phyloP scores from a whole-genome alignment of 345 rosid genomes.

The Psidium guajava region DNA sequence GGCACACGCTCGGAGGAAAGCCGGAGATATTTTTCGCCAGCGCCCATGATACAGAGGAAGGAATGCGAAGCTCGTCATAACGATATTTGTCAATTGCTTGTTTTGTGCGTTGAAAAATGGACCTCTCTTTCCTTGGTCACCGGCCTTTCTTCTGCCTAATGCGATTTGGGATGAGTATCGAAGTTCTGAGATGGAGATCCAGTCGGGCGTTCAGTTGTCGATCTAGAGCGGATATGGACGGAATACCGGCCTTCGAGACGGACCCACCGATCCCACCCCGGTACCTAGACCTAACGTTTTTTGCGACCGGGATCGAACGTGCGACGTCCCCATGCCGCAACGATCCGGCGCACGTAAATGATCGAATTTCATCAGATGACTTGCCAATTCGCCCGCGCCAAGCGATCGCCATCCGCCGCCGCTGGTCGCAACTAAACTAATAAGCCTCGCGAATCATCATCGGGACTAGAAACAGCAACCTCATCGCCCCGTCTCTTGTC shows the following conservation, averaged over 20 bases:
- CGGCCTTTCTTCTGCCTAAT: background rate
- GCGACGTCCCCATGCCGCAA: background rate
- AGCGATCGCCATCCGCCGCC: background rate
- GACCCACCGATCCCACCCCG: background rate
- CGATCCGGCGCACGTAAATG: background rate
- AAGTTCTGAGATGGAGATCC: background rate
- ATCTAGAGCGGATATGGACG: background rate
- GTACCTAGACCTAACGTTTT: background rate
- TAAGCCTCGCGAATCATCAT: background rate
- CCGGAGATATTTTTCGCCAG: rapidly evolving
- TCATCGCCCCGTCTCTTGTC: background rate
- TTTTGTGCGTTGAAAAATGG: background rate
- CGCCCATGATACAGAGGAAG: background rate
- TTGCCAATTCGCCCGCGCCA: background rate
- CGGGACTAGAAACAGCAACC: background rate
- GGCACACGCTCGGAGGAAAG: background rate
- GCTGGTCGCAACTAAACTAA: background rate
- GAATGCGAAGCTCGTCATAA: background rate
- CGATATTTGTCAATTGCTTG: background rate
- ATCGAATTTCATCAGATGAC: background rate
- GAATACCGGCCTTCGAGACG: background rate
- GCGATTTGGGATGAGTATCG: background rate
- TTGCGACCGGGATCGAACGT: background rate
- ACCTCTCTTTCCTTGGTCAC: background rate
- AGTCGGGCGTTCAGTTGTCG: background rate